Evolutionary conservation across 257 asterid species (phyloP).

Genomic region (Echium plantagineum): DNA sequence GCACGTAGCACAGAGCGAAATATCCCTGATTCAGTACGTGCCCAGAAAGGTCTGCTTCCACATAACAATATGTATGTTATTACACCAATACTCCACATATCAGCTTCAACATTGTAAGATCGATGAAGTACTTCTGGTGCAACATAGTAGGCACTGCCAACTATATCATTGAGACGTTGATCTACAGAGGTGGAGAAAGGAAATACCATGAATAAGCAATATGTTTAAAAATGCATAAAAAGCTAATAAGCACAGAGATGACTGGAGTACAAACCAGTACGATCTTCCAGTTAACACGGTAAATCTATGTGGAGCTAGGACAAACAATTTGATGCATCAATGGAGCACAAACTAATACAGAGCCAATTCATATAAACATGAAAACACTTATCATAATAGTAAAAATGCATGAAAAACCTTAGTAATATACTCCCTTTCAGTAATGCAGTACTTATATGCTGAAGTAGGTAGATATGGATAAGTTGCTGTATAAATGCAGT

Average conservation of each 20-base stretch:
- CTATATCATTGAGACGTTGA: slow-evolving; percentile 91
- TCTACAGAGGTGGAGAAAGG: slow-evolving; percentile 33
- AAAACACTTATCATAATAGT: not conserved
- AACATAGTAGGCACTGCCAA: slow-evolving; percentile 93
- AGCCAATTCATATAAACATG: not conserved
- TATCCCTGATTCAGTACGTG: slow-evolving; percentile 95
- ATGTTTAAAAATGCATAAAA: too few species aligned
- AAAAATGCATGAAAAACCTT: too few species aligned
- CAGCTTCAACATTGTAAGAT: slow-evolving; percentile 85
- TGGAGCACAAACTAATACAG: not conserved
- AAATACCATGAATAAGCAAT: not conserved
- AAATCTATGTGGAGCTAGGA: too few species aligned
- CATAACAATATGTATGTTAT: slow-evolving; percentile 84
- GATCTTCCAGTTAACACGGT: not conserved
- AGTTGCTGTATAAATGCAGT: too few species aligned
- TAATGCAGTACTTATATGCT: too few species aligned
- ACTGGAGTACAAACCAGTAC: not conserved
- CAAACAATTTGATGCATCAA: not conserved
- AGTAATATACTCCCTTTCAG: too few species aligned
- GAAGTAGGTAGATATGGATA: too few species aligned
- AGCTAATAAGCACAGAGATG: not conserved
- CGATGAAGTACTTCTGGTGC: slow-evolving; percentile 98
- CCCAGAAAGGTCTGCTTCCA: slow-evolving; percentile 99
- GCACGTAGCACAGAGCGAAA: slow-evolving; percentile 93
- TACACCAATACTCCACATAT: slow-evolving; percentile 91